Percentiles rank a stretch among this genome's conserved stretches.
These are phyloP conservation scores for Fagopyrum tataricum DNA, from an alignment of 148 eudicot species.

Conservation along the genomic window DNA sequence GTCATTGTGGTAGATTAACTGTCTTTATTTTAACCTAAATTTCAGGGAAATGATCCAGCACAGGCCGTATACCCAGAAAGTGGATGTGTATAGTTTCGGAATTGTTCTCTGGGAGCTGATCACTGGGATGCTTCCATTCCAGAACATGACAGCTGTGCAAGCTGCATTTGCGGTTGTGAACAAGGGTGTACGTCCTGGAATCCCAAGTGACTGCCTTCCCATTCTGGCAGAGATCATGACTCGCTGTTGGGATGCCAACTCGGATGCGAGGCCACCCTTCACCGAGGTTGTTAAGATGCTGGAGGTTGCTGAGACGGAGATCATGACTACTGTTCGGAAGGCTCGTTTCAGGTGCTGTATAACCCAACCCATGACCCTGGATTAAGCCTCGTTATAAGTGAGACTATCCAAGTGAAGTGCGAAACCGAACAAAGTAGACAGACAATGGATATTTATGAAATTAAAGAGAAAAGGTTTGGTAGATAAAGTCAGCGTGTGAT, in stretches of 20 bases:
- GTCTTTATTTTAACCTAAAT: not conserved
- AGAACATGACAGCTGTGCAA: conserved; percentile 95
- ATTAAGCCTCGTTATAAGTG: conserved; percentile 26
- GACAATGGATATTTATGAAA: conserved; percentile 13
- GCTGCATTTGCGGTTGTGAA: conserved; percentile 98
- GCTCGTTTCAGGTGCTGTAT: conserved; percentile 99
- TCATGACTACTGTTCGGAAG: conserved; percentile 83
- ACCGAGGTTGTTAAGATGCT: conserved; percentile 75
- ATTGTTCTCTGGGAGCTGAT: conserved; percentile 94
- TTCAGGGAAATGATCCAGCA: conserved; percentile 98
- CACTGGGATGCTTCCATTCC: conserved; percentile 93
- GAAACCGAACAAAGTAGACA: conserved; percentile 13
- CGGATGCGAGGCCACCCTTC: conserved; percentile 81
- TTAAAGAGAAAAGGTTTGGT: conserved; percentile 11
- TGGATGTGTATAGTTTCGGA: conserved; percentile 93
- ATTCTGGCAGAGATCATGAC: conserved; percentile 80
- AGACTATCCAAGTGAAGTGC: conserved; percentile 11
- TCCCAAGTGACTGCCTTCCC: conserved; percentile 72
- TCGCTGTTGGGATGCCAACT: conserved; percentile 86
- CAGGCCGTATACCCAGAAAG: conserved; percentile 92
- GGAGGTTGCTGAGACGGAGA: conserved; percentile 75
- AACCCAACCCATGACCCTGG: conserved; percentile 82
- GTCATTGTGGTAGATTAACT: not conserved
- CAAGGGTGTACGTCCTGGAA: conserved; percentile 77
- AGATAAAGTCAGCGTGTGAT: conserved; percentile 13